Evolutionary conservation across 2,329 filamentous ascomycete species (phyloP).

Genomic region (Didymella sp.): DNA sequence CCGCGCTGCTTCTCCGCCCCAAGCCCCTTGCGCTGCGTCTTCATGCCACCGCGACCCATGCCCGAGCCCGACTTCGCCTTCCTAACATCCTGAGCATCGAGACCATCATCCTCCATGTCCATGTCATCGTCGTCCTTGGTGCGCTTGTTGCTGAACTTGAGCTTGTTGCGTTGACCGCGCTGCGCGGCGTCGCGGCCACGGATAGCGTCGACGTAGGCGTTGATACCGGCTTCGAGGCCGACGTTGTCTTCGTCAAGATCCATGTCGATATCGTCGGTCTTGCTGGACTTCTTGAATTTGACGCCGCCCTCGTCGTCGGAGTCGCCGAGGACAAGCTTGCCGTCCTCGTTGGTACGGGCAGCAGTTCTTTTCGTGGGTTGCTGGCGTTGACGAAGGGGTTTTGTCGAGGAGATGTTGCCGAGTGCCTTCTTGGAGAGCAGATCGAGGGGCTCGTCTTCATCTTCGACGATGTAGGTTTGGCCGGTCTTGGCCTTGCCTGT

Average conservation of each 20-base stretch:
- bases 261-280: slow-evolving; percentile 62
- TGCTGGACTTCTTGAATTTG: slow-evolving; percentile 43
- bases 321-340: slow-evolving; percentile 77
- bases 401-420: slow-evolving; percentile 91
- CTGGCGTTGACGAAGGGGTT: slow-evolving; percentile 71
- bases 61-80: slow-evolving; percentile 47
- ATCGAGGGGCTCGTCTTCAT: slow-evolving; percentile 93
- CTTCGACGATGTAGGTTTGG: slow-evolving; percentile 88
- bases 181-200: slow-evolving; percentile 65
- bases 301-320: slow-evolving; percentile 53
- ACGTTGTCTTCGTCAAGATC: slow-evolving; percentile 60
- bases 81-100: slow-evolving; percentile 44
- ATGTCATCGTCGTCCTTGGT: slow-evolving; percentile 54
- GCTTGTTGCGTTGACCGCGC: slow-evolving; percentile 64
- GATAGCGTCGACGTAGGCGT: slow-evolving; percentile 68
- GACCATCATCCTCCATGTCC: slow-evolving; percentile 55
- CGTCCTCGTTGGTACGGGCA: slow-evolving; percentile 69
- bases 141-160: slow-evolving; percentile 65
- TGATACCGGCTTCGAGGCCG: slow-evolving; percentile 60
- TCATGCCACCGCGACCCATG: slow-evolving; percentile 35
- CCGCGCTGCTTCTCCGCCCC: slow-evolving; percentile 47
- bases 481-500: slow-evolving; percentile 53
- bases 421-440: slow-evolving; percentile 87
- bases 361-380: slow-evolving; percentile 52
- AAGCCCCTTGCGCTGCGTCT: slow-evolving; percentile 46